These are phyloP conservation scores for Coniochaeta hoffmannii DNA, from an alignment of 2,329 filamentous ascomycete species.

Conservation along the genomic window DNA sequence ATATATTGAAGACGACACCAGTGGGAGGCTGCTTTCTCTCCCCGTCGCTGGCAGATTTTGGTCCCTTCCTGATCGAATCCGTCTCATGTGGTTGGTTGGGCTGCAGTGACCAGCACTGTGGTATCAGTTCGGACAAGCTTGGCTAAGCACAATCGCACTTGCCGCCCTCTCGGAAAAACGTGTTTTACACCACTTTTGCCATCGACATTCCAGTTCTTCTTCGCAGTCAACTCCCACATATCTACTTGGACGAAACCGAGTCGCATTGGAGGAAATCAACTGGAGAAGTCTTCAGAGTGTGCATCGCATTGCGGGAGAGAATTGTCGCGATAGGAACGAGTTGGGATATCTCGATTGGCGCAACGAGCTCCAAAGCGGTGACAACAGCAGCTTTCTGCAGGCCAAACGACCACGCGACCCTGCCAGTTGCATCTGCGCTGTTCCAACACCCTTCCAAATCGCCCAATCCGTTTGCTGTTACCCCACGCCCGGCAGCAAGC, in stretches of 20 bases:
- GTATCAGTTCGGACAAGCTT: not conserved
- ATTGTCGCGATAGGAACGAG: not conserved
- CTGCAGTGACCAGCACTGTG: not conserved
- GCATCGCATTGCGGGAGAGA: not conserved
- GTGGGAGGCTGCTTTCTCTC: not conserved
- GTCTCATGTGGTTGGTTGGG: not conserved
- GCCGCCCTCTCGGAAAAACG: not conserved
- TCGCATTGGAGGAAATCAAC: not conserved
- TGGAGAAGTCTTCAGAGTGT: not conserved
- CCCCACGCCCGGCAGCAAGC: slow-evolving; percentile 2
- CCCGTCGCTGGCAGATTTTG: not conserved
- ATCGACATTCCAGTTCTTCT: not conserved
- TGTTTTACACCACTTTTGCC: not conserved
- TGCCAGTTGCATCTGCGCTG: not conserved
- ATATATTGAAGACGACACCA: slow-evolving; percentile 1
- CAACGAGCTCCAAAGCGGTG: not conserved
- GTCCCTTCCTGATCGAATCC: not conserved
- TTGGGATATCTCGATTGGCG: not conserved
- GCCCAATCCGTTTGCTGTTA: not conserved
- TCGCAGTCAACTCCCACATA: not conserved
- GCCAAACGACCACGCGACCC: slow-evolving; percentile 1
- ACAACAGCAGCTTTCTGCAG: not conserved
- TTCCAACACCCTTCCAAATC: not conserved
- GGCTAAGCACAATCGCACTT: not conserved
- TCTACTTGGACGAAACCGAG: not conserved